Evolutionary conservation across 148 eudicot genomes (phyloP).

Genomic region (Gaultheria prostrata): DNA sequence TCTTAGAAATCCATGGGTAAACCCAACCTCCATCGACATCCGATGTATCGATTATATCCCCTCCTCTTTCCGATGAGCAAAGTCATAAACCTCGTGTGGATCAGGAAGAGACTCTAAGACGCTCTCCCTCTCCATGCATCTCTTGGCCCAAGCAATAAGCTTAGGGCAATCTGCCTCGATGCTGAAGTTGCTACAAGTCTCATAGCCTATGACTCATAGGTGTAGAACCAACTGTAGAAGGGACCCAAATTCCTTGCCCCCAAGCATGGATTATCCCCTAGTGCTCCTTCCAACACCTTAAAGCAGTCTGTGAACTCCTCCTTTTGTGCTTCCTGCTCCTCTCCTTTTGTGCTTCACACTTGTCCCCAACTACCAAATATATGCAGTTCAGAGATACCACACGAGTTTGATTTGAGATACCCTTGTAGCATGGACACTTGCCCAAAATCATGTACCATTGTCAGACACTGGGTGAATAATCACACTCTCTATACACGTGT

Average conservation of each 20-base stretch:
- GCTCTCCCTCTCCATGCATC: conserved; percentile 41
- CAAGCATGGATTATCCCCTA: conserved; percentile 45
- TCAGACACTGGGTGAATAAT: too few species aligned
- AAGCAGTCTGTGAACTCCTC: conserved; percentile 34
- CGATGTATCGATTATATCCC: background rate
- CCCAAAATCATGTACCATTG: too few species aligned
- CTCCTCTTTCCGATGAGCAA: background rate
- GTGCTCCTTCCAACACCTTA: conserved; percentile 34
- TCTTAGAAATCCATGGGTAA: conserved; percentile 6
- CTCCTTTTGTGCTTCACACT: conserved; percentile 29
- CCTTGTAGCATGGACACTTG: too few species aligned
- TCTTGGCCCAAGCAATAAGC: conserved; percentile 46
- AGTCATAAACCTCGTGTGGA: background rate
- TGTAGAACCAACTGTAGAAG: conserved; percentile 42
- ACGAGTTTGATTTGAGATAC: too few species aligned
- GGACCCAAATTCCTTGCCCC: conserved; percentile 46
- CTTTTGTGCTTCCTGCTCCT: conserved; percentile 31
- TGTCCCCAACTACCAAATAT: conserved; percentile 15
- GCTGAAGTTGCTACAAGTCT: conserved; percentile 30
- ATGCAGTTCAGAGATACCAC: conserved; percentile 15
- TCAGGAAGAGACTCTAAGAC: conserved; percentile 21
- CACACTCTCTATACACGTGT: too few species aligned
- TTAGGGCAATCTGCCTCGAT: conserved; percentile 41
- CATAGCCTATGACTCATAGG: conserved; percentile 16
- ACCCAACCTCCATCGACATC: background rate